These are phyloP conservation scores for Haberlea rhodopensis DNA, from an alignment of 257 asterid species.

Conservation along the genomic window DNA sequence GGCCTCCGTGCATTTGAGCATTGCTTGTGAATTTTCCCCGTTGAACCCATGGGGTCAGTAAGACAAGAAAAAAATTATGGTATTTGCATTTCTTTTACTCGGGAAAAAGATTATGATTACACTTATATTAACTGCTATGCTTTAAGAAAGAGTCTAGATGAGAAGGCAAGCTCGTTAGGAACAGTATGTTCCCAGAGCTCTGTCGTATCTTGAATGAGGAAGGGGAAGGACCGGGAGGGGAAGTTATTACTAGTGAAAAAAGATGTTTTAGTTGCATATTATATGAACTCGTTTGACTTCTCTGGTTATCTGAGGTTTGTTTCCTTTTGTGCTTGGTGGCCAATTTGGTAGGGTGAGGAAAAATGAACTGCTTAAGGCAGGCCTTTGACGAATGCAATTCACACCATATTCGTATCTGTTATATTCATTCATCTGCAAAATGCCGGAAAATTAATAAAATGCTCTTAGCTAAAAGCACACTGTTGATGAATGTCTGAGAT, in stretches of 20 bases:
- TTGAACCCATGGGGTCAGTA: too few relatives aligned
- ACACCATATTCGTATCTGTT: conserved; percentile 4
- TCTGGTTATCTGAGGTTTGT: neutral
- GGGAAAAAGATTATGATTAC: too few relatives aligned
- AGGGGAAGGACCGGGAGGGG: neutral
- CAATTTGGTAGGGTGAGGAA: neutral
- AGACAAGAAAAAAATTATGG: too few relatives aligned
- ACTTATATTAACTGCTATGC: too few relatives aligned
- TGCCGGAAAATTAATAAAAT: conserved; percentile 1
- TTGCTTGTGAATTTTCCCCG: too few relatives aligned
- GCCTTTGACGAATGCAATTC: neutral
- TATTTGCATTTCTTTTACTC: too few relatives aligned
- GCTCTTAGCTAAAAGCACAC: conserved; percentile 4
- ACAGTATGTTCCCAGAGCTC: neutral
- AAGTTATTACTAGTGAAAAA: neutral
- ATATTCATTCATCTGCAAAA: conserved; percentile 14
- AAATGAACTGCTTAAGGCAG: neutral
- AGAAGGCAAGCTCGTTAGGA: neutral
- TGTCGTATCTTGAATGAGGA: neutral
- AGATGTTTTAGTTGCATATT: neutral
- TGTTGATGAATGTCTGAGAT: conserved; percentile 20
- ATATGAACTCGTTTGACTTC: neutral
- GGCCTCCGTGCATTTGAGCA: neutral
- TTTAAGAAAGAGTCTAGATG: neutral
- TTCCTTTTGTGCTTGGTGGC: neutral